Conservation (phyloP, 2,329 filamentous ascomycete species). For the Tolypocladium paradoxum region DNA sequence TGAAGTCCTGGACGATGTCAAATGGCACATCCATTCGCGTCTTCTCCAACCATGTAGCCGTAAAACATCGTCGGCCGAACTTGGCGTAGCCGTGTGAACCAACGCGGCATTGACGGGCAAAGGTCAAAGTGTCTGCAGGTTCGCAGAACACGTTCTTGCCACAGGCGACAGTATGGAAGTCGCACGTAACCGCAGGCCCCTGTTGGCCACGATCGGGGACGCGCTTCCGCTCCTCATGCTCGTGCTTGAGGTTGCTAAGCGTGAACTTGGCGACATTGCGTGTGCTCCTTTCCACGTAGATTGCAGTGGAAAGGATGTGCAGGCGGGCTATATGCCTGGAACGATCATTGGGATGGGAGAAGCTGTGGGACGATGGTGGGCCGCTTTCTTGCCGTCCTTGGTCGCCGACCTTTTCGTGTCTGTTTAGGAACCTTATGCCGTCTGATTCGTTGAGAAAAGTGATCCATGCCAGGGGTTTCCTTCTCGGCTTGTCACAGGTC, state of each 20-base stretch:
- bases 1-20: conserved; percentile 34
- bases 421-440: conserved; percentile 29
- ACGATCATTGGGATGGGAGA: not conserved
- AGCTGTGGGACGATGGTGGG: not conserved
- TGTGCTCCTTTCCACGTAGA: conserved; percentile 24
- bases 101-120: conserved; percentile 27
- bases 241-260: conserved; percentile 17
- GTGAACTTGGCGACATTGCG: conserved; percentile 13
- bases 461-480: conserved; percentile 24
- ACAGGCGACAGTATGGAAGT: conserved; percentile 22
- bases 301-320: conserved; percentile 14
- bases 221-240: conserved; percentile 12
- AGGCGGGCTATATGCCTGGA: conserved; percentile 16
- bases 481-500: conserved; percentile 28
- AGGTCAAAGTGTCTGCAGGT: conserved; percentile 22
- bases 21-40: conserved; percentile 36
- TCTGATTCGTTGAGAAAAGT: conserved; percentile 30
- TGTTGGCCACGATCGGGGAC: conserved; percentile 6
- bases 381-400: not conserved
- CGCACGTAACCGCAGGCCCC: conserved; percentile 8
- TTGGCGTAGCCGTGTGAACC: conserved; percentile 20
- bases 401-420: conserved; percentile 18
- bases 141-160: conserved; percentile 35
- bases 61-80: conserved; percentile 32
- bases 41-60: conserved; percentile 21